Base-by-base conservation (phyloP, 495 filamentous ascomycete species). In the Tirmania nivea region DNA sequence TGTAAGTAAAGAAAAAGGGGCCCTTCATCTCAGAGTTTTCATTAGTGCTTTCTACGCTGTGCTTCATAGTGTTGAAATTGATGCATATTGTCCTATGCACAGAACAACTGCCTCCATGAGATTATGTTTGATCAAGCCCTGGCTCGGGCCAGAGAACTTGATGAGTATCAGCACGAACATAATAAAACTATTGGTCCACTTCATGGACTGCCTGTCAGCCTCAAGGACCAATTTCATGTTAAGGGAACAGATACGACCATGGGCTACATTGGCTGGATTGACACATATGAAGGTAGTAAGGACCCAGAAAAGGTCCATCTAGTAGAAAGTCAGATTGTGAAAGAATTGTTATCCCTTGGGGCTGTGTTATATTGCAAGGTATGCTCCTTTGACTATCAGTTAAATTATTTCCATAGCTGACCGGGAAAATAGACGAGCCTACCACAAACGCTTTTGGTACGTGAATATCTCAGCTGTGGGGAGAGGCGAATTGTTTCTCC, bases 141-240 rank as follows among this genome's bases (percentile, higher is more conserved):
- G 8, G 60, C 68, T 47, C 70, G 70, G 17, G 83, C 83, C 2
- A 69, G 68, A 50, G 59, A 65, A 14, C 73, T 84, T 1, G 83
- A 86, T 64, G 58, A 65, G 9, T 73, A 79, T 61, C 70, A 72
- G 17, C 60, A 63, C 6, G 58, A 72, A 39, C 62, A 78, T 57
- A 66, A 69, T 1, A 45, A 45, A 45, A 45, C 39, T 19, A 8
- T 6, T 45, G 71, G 71, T 0, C 78, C 77, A 0, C 65, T 84
- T 0, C 79, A 84, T 55, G 80, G 79, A 20, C 66, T 83, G 2
- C 80, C 80, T 1, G 56, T 83, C 14, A 80, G 76, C 52, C 62
- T 84, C 11, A 84, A 83, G 64, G 80, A 84, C 56, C 79, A 82
- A 59, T 83, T 82, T 62, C 79, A 82, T 52, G 71, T 84, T 52